Base-by-base conservation (phyloP, 345 rosid genomes). In the Eucalyptus brandiana region DNA sequence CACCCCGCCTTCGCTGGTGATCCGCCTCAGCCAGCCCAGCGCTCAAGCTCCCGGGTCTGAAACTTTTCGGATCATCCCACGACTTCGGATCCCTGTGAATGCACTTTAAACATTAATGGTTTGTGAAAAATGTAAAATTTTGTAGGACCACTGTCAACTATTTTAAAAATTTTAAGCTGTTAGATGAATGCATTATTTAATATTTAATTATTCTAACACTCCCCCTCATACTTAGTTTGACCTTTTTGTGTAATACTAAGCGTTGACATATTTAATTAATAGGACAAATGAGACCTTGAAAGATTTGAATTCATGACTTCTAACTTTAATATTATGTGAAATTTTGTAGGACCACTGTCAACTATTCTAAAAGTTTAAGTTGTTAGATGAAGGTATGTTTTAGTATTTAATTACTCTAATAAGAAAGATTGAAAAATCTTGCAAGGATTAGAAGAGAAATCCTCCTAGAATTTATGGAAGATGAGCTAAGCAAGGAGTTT, bases 71-170 rank as follows among this genome's bases (percentile, higher is more conserved):
- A 47, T 47, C 49, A 47, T 47, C 49, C 13, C 49, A 47, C 13
- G 12, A 47, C 49, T 47, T 47, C 14, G 1, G 49, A 48, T 48
- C 49, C 49, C 5, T 48, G 2, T 48, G 5, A 48, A 48, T 48
- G 49, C 49, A 48, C 49, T 48, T 47, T 48, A 48, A 48, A 48
- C 49, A 48, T 48, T 12, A 47, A 47, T 4, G 49, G 7, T 60
- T 60, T 4, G 3, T 9, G 62, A 56, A 13, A 19, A 53, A 53
- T 53, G 56, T 8, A 4, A 53, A 53, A 53, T 53, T 53, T 19
- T 53, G 0, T 53, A 19, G 0, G 9, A 1, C 0, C 0, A 53
- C 2, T 3, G 0, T 53, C 4, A 53, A 53, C 1, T 53, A 2
- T 53, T 53, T 0, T 53, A 53, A 53, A 19, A 53, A 0, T 18